Percentiles rank a stretch among this genome's conserved stretches.
Evolutionary conservation across 2,329 filamentous ascomycete species (phyloP).

Genomic region (Diplocarpon mali): DNA sequence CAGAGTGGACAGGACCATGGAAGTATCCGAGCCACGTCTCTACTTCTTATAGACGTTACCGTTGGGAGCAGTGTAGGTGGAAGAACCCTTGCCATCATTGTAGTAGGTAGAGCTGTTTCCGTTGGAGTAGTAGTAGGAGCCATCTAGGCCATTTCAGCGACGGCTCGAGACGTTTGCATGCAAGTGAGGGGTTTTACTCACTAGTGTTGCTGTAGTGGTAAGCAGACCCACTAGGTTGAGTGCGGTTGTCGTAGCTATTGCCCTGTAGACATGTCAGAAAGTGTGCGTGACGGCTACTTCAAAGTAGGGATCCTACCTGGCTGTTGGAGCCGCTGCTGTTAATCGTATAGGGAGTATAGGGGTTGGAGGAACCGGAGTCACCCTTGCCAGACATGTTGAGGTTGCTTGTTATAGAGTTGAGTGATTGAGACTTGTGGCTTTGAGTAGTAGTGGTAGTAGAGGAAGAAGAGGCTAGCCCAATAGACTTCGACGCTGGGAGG

Average conservation of each 20-base stretch:
- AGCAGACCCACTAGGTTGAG: slow-evolving; percentile 44
- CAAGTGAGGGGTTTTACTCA: slow-evolving; percentile 23
- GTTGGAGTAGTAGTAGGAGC: slow-evolving; percentile 67
- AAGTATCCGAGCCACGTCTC: not conserved
- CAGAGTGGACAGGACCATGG: not conserved
- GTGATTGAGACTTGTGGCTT: not conserved
- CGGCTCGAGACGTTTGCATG: not conserved
- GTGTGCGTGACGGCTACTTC: not conserved
- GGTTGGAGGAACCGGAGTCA: slow-evolving; percentile 7
- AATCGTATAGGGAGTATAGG: slow-evolving; percentile 29
- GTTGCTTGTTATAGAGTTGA: not conserved
- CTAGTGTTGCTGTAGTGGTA: slow-evolving; percentile 58
- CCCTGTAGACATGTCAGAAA: slow-evolving; percentile 34
- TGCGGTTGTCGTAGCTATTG: slow-evolving; percentile 56
- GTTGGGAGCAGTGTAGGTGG: slow-evolving; percentile 48
- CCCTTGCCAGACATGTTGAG: slow-evolving; percentile 15
- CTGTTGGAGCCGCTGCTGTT: slow-evolving; percentile 45
- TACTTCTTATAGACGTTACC: slow-evolving; percentile 28
- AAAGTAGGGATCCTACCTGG: slow-evolving; percentile 34
- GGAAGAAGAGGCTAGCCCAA: not conserved
- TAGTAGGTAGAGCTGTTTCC: slow-evolving; percentile 57
- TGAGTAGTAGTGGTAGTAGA: not conserved
- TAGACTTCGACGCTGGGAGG: not conserved
- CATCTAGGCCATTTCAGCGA: slow-evolving; percentile 33
- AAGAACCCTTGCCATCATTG: slow-evolving; percentile 46